Evolutionary conservation across 768 basidiomycete genomes (phyloP).

Genomic region (Boletus rex-veris): DNA sequence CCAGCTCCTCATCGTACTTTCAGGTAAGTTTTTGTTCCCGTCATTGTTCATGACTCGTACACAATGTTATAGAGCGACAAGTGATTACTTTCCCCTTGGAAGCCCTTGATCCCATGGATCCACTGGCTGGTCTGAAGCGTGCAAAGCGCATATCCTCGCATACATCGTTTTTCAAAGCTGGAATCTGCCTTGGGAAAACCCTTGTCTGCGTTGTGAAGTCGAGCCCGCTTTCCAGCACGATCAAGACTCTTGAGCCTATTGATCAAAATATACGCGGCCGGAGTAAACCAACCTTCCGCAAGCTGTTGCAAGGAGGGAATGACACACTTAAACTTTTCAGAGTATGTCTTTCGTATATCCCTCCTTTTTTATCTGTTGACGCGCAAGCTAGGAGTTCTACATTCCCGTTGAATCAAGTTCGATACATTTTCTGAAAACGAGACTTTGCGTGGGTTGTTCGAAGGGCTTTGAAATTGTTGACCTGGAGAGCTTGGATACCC

Average conservation of each 20-base stretch:
- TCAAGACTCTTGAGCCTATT: slow-evolving; percentile 96
- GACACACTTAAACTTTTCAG: slow-evolving; percentile 91
- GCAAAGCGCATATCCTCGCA: slow-evolving; percentile 95
- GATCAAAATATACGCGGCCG: slow-evolving; percentile 80
- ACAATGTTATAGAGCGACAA: slow-evolving; percentile 68
- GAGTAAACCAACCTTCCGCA: slow-evolving; percentile 89
- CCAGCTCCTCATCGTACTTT: slow-evolving; percentile 94
- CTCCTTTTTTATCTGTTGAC: not conserved
- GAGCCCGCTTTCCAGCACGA: slow-evolving; percentile 90
- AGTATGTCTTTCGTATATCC: slow-evolving; percentile 39
- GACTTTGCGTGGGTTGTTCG: slow-evolving; percentile 94
- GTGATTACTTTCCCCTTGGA: slow-evolving; percentile 97
- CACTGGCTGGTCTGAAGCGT: slow-evolving; percentile 85
- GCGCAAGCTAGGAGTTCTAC: slow-evolving; percentile 79
- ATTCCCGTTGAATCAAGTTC: slow-evolving; percentile 97
- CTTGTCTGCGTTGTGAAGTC: slow-evolving; percentile 98
- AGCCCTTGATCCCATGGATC: slow-evolving; percentile 85
- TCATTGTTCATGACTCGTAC: not conserved
- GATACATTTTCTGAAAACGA: slow-evolving; percentile 95
- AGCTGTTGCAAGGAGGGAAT: slow-evolving; percentile 89
- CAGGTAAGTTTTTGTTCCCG: slow-evolving; percentile 52
- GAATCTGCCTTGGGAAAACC: slow-evolving; percentile 84
- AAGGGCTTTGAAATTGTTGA: slow-evolving; percentile 99
- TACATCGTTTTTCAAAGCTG: slow-evolving; percentile 97
- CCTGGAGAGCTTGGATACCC: slow-evolving; percentile 93